A percentile compares a stretch with the other conserved stretches of the same genome.
phyloP scores from a whole-genome alignment of 2,329 filamentous ascomycete species.

The Fusarium xylarioides region DNA sequence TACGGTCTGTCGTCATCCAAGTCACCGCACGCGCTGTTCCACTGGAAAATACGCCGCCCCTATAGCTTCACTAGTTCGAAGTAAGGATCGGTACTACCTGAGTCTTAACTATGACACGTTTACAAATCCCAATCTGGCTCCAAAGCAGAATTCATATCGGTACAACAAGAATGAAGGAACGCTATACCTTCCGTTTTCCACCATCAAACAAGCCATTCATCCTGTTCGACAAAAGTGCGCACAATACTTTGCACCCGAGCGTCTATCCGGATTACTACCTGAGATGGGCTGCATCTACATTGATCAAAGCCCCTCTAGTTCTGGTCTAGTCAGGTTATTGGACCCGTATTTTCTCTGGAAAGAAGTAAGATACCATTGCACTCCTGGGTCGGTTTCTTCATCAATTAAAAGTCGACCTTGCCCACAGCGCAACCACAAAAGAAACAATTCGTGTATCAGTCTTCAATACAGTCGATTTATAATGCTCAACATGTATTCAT shows the following conservation, averaged over 20 bases:
- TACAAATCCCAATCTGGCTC: neutral
- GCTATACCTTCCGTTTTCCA: neutral
- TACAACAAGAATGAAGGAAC: rapidly evolving
- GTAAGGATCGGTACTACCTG: neutral
- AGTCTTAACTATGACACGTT: neutral
- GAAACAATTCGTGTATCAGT: neutral
- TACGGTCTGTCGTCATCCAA: neutral
- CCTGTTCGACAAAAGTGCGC: neutral
- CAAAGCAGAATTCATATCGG: rapidly evolving
- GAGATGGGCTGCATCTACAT: neutral
- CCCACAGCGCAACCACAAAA: neutral
- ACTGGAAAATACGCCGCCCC: neutral
- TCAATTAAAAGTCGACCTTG: neutral
- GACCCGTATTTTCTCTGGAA: neutral
- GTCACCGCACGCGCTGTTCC: neutral
- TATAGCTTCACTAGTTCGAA: neutral
- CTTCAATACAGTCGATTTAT: neutral
- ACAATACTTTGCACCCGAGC: neutral
- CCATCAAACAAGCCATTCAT: neutral
- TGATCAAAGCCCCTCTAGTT: neutral
- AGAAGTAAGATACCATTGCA: neutral
- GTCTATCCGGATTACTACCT: neutral
- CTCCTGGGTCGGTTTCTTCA: neutral
- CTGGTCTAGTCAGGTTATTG: neutral
- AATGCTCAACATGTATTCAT: neutral